Evolutionary conservation across 176 grass and related monocot genomes (phyloP), one percentile per base, ranked within the genome.

Genomic region (Triticum urartu): DNA sequence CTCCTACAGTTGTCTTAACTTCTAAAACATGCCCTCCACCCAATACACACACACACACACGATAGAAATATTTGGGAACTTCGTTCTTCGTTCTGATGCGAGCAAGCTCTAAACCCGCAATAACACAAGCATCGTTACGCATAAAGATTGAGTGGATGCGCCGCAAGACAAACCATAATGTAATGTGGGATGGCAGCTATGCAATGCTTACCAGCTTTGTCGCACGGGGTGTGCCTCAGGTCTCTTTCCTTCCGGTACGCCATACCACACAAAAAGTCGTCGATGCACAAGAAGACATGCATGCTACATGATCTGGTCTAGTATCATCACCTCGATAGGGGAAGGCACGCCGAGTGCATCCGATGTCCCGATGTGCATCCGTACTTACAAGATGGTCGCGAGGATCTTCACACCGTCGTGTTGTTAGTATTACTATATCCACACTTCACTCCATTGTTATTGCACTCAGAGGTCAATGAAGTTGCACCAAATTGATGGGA

Each of bases 301-400:
- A 45, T 73, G 70, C n/a, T 73, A 11, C 70, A 73, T 73, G 22
- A 45, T 25, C 38, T 73, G 70, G 38, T 73, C n/a, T 73, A 73
- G 38, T 25, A 45, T 43, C 13, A 25, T 73, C 70, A 73, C 70
- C 70, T 73, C 21, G 1, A n/a, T 13, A 43, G 39, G 69, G 21
- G 70, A 73, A 2, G 70, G 70, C 13, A 21, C 21, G 5, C 39
- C 39, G 24, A 73, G n/a, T 13, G n/a, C 38, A 73, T 73, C 70
- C 1, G 70, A 24, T 45, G 38, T 73, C 24, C 70, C 39, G 1
- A 24, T 43, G 39, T 24, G 21, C 38, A 45, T 73, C 38, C 43
- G n/a, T 39, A 73, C 70, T 25, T 73, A 39, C 38, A 25, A 43
- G 39, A 45, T 73, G 39, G 38, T 13, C 7, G 70, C 21, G 5